These are phyloP conservation scores for Kingdonia uniflora DNA, from an alignment of 164 flowering plant genomes.

Conservation along the genomic window DNA sequence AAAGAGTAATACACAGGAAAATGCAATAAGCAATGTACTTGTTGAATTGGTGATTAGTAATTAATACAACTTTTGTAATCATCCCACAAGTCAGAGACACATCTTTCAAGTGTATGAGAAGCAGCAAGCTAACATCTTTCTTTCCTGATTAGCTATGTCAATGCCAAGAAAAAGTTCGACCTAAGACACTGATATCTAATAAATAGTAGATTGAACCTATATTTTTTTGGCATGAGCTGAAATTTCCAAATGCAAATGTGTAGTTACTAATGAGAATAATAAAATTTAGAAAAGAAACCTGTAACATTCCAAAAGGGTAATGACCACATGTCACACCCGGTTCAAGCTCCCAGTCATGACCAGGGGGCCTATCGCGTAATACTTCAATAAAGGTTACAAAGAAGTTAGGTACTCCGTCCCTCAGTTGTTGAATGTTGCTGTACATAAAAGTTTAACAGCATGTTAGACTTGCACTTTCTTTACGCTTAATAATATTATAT, in stretches of 20 bases:
- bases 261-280: background rate
- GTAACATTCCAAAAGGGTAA: constrained; percentile 93
- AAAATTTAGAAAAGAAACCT: constrained; percentile 33
- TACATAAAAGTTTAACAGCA: constrained; percentile 6
- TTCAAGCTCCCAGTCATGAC: constrained; percentile 99
- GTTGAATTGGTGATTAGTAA: too few species aligned
- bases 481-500: background rate
- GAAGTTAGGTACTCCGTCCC: constrained; percentile 97
- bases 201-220: too few species aligned
- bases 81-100: too few species aligned
- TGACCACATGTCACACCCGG: constrained; percentile 99
- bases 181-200: too few species aligned
- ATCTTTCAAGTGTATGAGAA: too few species aligned
- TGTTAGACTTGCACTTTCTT: background rate
- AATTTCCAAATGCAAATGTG: background rate
- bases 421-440: constrained; percentile 95
- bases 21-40: too few species aligned
- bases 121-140: too few species aligned
- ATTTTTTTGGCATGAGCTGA: too few species aligned
- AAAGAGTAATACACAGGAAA: background rate
- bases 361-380: constrained; percentile 93
- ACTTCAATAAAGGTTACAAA: constrained; percentile 96
- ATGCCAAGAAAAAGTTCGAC: too few species aligned
- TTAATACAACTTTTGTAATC: too few species aligned
- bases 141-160: too few species aligned